Conservation (phyloP, 192 early-diverging fungal genomes). For the Gamsiella multidivaricata region DNA sequence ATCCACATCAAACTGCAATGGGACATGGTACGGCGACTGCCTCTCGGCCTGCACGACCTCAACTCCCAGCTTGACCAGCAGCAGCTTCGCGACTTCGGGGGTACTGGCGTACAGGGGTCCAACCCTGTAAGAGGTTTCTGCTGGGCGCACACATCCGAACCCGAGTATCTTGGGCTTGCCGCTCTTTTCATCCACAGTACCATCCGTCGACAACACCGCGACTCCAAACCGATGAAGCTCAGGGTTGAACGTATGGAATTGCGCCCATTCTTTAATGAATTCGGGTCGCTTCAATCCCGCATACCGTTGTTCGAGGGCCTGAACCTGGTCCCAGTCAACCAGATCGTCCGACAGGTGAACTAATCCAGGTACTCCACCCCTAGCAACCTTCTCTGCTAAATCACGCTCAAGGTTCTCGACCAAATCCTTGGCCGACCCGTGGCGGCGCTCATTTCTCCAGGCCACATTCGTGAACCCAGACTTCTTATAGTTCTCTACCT, state of each 20-base stretch:
- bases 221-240: conserved; percentile 20
- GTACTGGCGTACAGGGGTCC: conserved; percentile 45
- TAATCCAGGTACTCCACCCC: conserved; percentile 4
- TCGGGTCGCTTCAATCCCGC: conserved; percentile 31
- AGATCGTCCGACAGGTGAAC: conserved; percentile 10
- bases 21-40: not conserved
- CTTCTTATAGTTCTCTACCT: conserved; percentile 33
- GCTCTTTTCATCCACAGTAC: not conserved
- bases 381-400: conserved; percentile 5
- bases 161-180: conserved; percentile 29
- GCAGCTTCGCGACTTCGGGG: conserved; percentile 30
- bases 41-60: conserved; percentile 18
- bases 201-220: conserved; percentile 18
- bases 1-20: conserved; percentile 27
- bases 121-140: conserved; percentile 41
- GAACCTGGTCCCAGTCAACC: conserved; percentile 23
- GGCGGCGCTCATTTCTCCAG: conserved; percentile 37
- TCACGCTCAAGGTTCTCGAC: conserved; percentile 10
- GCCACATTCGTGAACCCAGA: conserved; percentile 20
- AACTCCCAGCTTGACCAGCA: conserved; percentile 39
- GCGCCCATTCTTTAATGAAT: conserved; percentile 26
- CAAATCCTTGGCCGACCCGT: conserved; percentile 8
- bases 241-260: conserved; percentile 18
- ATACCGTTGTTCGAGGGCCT: conserved; percentile 14
- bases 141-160: conserved; percentile 45